These are phyloP conservation scores for Ophiostoma ulmi DNA, from an alignment of 2,329 filamentous ascomycete genomes.

Conservation along the genomic window DNA sequence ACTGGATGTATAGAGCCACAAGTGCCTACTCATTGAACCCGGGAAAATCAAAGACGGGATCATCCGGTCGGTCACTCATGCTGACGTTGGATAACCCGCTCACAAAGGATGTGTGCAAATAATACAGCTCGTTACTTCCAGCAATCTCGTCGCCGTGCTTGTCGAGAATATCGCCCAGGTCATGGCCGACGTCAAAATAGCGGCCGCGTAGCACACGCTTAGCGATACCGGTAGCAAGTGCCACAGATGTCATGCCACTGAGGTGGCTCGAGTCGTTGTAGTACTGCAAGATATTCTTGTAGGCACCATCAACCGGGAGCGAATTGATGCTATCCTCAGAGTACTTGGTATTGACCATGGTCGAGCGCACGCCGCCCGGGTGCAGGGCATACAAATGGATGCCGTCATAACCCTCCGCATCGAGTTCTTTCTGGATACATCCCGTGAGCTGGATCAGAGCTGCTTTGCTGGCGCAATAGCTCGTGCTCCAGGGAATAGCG, in stretches of 20 bases:
- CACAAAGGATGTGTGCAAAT: neutral
- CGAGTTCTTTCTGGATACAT: slow-evolving; percentile 33
- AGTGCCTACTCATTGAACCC: neutral
- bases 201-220: neutral
- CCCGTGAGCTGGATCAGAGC: slow-evolving; percentile 34
- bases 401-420: slow-evolving; percentile 31
- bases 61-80: neutral
- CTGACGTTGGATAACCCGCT: neutral
- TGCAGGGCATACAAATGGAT: slow-evolving; percentile 34
- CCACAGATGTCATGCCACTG: neutral
- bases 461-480: slow-evolving; percentile 35
- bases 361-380: slow-evolving; percentile 33
- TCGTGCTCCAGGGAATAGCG: slow-evolving; percentile 31
- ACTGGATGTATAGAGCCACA: neutral
- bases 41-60: neutral
- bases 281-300: neutral
- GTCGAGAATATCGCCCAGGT: neutral
- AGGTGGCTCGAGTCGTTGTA: neutral
- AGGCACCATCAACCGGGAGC: neutral
- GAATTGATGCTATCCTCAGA: neutral
- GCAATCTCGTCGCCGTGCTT: neutral
- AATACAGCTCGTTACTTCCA: neutral
- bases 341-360: slow-evolving; percentile 29
- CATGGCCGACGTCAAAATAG: neutral
- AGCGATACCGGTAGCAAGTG: neutral